Evolutionary conservation across 148 eudicot genomes (phyloP).

Genomic region (Diospyros kaki): DNA sequence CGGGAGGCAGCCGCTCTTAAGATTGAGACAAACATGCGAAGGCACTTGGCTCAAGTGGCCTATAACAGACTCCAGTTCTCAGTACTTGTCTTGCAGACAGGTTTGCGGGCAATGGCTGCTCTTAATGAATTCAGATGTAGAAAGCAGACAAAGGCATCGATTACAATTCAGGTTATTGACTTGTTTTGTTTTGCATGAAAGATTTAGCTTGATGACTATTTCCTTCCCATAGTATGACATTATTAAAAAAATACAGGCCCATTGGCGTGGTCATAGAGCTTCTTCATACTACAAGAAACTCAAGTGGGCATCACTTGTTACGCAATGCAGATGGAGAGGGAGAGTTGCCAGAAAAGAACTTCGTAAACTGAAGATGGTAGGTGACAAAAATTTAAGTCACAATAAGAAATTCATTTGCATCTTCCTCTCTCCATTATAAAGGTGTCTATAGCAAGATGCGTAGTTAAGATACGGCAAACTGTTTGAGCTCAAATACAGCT

Average conservation of each 20-base stretch:
- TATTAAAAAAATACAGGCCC: slow-evolving; percentile 48
- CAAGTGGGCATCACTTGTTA: slow-evolving; percentile 48
- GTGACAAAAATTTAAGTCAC: slow-evolving; percentile 1
- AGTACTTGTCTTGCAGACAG: slow-evolving; percentile 62
- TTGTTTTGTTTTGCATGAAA: slow-evolving; percentile 9
- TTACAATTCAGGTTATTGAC: slow-evolving; percentile 54
- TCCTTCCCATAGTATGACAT: slow-evolving; percentile 7
- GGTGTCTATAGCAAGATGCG: too few species aligned
- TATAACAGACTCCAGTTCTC: slow-evolving; percentile 42
- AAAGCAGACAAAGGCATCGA: slow-evolving; percentile 63
- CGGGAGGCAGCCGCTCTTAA: slow-evolving; percentile 67
- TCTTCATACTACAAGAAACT: slow-evolving; percentile 63
- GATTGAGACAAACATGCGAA: slow-evolving; percentile 65
- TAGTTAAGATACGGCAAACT: not conserved
- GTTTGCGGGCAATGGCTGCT: slow-evolving; percentile 62
- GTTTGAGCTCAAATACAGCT: not conserved
- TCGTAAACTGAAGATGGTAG: slow-evolving; percentile 71
- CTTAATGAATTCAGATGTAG: slow-evolving; percentile 62
- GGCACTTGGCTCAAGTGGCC: slow-evolving; percentile 56
- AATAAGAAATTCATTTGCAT: too few species aligned
- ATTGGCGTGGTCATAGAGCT: slow-evolving; percentile 68
- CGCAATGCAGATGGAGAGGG: slow-evolving; percentile 88
- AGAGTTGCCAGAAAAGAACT: slow-evolving; percentile 69
- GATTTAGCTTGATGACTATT: slow-evolving; percentile 1
- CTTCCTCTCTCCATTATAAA: too few species aligned